Base-by-base conservation (phyloP, 345 rosid species). In the Atalantia buxifolia region DNA sequence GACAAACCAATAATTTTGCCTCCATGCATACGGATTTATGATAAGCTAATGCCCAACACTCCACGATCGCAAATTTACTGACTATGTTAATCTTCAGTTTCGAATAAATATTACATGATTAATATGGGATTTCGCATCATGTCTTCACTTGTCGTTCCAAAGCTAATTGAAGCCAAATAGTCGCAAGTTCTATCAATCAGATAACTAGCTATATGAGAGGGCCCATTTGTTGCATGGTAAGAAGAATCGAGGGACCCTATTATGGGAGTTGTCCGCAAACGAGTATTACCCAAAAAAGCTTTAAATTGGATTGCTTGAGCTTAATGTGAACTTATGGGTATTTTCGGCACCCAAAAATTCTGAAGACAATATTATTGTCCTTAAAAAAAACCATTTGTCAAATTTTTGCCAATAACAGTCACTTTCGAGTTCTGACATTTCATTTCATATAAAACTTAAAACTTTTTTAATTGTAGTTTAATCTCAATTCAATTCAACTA, bases 111-210 rank as follows among this genome's bases (percentile, higher is more conserved):
- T 61, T 75, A 28, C 76, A 78, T 74, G 76, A 71, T 70, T 69
- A 53, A 48, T 50, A 72, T 71, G n/a, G 71, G 65, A 78, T 86
- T 77, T 81, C 82, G 9, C 76, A 79, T 88, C 85, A 53, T 82
- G 89, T 81, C 82, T 80, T 71, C 67, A 40, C 77, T 45, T 81
- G 80, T 84, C 80, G 72, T 79, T 68, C 81, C 80, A 71, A 1
- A 76, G 38, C 70, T 71, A 42, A 63, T 56, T 77, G 69, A 72
- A 75, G 35, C 76, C 64, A 68, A 73, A 75, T 71, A 56, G 70
- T 63, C 69, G 66, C 38, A 56, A 18, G 80, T 83, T 78, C 72
- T 63, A 72, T 86, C 84, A 69, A 72, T 82, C 79, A 86, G 81
- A 71, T 74, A 74, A 63, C 9, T 66, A 65, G 75, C 80, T 74